Percentiles rank a stretch among this genome's conserved stretches.
phyloP scores from a whole-genome alignment of 441 rosid species.

The Rhodomyrtus psidioides region DNA sequence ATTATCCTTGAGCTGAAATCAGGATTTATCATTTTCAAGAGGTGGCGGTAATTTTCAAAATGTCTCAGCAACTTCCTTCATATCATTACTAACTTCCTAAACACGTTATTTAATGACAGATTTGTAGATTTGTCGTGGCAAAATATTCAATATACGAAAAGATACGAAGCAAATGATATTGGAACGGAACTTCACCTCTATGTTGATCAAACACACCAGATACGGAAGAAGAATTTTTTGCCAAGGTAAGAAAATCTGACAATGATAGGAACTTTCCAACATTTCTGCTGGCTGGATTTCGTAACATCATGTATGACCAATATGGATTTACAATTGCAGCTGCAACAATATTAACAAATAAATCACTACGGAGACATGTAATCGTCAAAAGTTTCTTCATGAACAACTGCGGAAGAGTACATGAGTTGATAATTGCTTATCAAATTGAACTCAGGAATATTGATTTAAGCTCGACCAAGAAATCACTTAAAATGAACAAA shows the following conservation, averaged over 20 bases:
- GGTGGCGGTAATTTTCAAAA: not conserved
- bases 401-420: not conserved
- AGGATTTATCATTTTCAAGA: not conserved
- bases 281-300: conserved; percentile 47
- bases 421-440: not conserved
- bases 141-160: not conserved
- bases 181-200: conserved; percentile 40
- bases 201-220: conserved; percentile 52
- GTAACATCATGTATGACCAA: not conserved
- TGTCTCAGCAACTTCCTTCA: not conserved
- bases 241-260: conserved; percentile 54
- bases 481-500: not conserved
- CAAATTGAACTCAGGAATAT: not conserved
- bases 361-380: not conserved
- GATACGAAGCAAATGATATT: not conserved
- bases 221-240: conserved; percentile 35
- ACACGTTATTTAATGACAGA: not conserved
- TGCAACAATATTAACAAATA: conserved; percentile 15
- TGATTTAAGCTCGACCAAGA: not conserved
- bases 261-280: conserved; percentile 41
- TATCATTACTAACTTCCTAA: not conserved
- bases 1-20: not conserved
- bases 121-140: not conserved
- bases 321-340: conserved; percentile 47
- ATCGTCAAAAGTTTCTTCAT: not conserved